phyloP scores from a whole-genome alignment of 2,329 filamentous ascomycete genomes.

The Knufia petricola region DNA sequence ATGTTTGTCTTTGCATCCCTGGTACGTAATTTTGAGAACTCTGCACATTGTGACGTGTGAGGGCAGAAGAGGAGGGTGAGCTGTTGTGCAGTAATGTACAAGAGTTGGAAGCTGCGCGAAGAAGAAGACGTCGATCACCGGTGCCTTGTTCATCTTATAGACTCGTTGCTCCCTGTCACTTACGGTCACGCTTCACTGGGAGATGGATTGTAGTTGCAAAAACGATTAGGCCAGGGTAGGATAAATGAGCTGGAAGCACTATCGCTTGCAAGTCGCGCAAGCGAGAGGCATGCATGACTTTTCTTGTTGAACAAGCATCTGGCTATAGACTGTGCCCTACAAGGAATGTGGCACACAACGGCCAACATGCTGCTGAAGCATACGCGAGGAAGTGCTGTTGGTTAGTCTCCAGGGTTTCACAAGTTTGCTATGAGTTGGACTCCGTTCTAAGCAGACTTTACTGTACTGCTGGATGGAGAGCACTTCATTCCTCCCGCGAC shows the following conservation, averaged over 20 bases:
- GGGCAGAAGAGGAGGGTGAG: not conserved
- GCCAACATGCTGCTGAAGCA: not conserved
- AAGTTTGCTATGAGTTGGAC: not conserved
- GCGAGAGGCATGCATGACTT: not conserved
- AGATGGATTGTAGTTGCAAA: not conserved
- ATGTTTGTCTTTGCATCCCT: not conserved
- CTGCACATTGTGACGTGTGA: not conserved
- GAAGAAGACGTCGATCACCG: not conserved
- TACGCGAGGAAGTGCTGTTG: not conserved
- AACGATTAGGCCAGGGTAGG: not conserved
- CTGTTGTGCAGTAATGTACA: not conserved
- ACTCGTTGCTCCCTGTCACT: not conserved
- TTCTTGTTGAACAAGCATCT: not conserved
- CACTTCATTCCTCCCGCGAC: not conserved
- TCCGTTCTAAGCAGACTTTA: not conserved
- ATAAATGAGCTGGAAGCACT: not conserved
- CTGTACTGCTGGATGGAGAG: not conserved
- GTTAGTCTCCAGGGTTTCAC: too few relatives aligned
- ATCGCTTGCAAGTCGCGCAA: not conserved
- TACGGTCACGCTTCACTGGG: not conserved
- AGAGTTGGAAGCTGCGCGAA: too few relatives aligned
- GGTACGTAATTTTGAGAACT: not conserved
- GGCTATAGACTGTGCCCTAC: not conserved
- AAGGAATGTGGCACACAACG: not conserved
- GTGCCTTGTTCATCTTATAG: not conserved